Evolutionary conservation across 495 filamentous ascomycete species (phyloP), one percentile per base, ranked within the genome.

Genomic region (Aspergillus affinis): DNA sequence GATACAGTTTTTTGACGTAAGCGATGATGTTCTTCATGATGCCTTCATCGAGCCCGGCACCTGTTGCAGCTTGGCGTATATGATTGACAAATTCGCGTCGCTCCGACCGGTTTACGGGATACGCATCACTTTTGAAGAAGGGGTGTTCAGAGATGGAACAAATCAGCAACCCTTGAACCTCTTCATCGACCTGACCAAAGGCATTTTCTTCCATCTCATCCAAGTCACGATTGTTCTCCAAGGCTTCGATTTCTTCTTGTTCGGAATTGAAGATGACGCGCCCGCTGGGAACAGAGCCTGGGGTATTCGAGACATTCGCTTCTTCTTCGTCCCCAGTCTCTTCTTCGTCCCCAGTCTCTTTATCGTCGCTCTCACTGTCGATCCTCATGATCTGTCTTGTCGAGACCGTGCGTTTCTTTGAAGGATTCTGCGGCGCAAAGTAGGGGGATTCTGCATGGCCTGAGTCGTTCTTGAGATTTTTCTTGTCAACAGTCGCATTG

Each of bases 1-100:
- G 56, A 57, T 69, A 77, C 2, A 56, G 47, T 29, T 49, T 60
- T 47, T 66, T 69, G 23, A 72, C 56, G 45, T 67, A 67, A 12
- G 50, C 49, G 6, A 73, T 55, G 23, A 75, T 52, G 0, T 20
- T 17, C 48, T 63, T 41, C 0, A 65, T 53, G 0, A 18, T 18
- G 4, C 13, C n/a, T 17, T 60, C 29, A 29, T 62, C 20, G 55
- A 73, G 58, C 9, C 67, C 69, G 12, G 49, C 45, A 0, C 44
- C 41, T 0, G n/a, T 17, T 12, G 66, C 66, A 23, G 65, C 49
- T 1, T 21, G 32, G 36, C 61, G 60, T 2, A 75, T 18, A 13
- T 71, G 64, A 0, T 36, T 15, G 4, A 58, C 50, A n/a, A 74
- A 77, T 6, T 55, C 41, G 6, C 51, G 52, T 17, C 72, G 55